Evolutionary conservation across 148 eudicot genomes (phyloP), one percentile per base, ranked within the genome.

Genomic region (Silene latifolia): DNA sequence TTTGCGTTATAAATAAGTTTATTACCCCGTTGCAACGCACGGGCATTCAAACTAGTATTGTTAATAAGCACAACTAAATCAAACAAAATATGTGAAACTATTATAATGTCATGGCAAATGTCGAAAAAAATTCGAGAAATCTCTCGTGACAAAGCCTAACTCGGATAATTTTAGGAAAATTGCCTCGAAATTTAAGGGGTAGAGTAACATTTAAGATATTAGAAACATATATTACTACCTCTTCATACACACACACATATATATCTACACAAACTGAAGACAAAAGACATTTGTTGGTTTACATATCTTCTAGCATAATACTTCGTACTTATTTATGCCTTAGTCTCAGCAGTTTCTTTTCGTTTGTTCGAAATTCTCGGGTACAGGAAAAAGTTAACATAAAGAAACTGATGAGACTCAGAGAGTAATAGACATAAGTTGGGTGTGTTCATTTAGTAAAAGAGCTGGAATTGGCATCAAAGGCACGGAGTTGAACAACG

Each of bases 401-500:
- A 51, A 51, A 51, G 56, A 48, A 48, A 1, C 54, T 11, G 54
- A 48, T 48, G 54, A 48, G 54, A 48, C 17, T 7, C 18, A 15
- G 56, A 13, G 17, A 51, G 56, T 51, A 15, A 9, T 51, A 15
- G 17, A 51, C 44, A 39, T 39, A 59, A 59, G 63, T 59, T 20
- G 63, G 24, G 18, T 1, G 5, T 57, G 27, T 42, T 46, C 53
- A 27, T 76, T 20, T 35, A 35, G 77, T 63, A 35, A 78, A 63
- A 3, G 75, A 65, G 25, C 54, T 71, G n/a, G 62, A 51, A 12
- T 58, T 14, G 1, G 69, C 56, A 7, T 42, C 17, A 3, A 46
- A 71, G 23, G 20, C 59, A 21, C 73, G 63, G 27, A 86, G 76
- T 62, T 82, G 82, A 51, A 81, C 82, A 15, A 84, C 84, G 8